Evolutionary conservation across 257 asterid species (phyloP).

Genomic region (Rubia yunnanensis): DNA sequence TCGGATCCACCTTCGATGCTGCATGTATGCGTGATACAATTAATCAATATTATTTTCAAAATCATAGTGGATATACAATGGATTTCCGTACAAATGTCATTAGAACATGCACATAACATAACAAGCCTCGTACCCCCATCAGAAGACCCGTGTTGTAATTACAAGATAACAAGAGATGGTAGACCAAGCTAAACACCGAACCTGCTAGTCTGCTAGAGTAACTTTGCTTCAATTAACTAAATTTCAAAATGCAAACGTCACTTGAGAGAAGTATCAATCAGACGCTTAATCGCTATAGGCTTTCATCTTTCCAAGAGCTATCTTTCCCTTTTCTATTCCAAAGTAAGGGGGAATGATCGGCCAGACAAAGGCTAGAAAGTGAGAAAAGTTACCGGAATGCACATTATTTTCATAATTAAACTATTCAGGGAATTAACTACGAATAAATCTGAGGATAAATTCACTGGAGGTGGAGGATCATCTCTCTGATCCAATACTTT

Average conservation of each 20-base stretch:
- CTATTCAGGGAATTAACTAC: not conserved
- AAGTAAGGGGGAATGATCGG: not conserved
- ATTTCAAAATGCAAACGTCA: not conserved
- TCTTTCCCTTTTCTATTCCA: no score
- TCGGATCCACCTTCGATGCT: constrained; percentile 89
- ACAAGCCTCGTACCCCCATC: not conserved
- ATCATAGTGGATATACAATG: not conserved
- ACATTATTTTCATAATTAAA: not conserved
- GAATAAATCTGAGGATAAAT: not conserved
- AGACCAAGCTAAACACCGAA: not conserved
- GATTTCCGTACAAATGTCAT: not conserved
- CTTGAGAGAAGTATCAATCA: not conserved
- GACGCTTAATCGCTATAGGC: not conserved
- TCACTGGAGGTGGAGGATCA: no score
- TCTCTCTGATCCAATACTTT: no score
- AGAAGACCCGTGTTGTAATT: not conserved
- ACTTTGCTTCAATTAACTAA: not conserved
- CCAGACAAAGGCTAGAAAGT: not conserved
- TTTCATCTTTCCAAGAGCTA: not conserved
- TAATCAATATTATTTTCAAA: constrained; percentile 14
- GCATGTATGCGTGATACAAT: constrained; percentile 28
- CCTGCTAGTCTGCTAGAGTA: not conserved
- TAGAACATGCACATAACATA: no score
- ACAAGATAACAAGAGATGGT: not conserved
- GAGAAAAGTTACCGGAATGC: no score